phyloP scores from a whole-genome alignment of 345 rosid genomes.

The sweet orange (Citrus sinensis) region DNA sequence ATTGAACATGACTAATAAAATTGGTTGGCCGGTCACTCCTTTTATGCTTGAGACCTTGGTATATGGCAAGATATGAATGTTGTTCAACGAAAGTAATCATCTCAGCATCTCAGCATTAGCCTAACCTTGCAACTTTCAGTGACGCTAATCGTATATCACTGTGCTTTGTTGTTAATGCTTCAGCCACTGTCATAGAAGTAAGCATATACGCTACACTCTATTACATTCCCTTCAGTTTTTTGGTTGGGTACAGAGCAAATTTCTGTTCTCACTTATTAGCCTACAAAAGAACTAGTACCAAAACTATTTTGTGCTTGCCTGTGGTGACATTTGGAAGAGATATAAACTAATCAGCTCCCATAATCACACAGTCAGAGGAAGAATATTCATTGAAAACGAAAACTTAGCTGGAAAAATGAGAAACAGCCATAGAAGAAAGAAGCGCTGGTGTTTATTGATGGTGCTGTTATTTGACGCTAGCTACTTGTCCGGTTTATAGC shows the following conservation, averaged over 20 bases:
- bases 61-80: neutral
- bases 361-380: constrained; percentile 1
- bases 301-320: neutral
- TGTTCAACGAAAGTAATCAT: too few relatives aligned
- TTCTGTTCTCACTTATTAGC: neutral
- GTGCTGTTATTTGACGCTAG: constrained; percentile 15
- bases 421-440: neutral
- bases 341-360: neutral
- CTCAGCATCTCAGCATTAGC: too few relatives aligned
- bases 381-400: constrained; percentile 14
- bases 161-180: too few relatives aligned
- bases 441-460: constrained; percentile 8
- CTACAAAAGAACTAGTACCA: neutral
- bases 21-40: neutral
- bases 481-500: constrained; percentile 17
- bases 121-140: too few relatives aligned
- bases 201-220: too few relatives aligned
- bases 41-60: neutral
- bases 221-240: neutral
- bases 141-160: too few relatives aligned
- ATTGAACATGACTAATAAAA: neutral
- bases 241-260: neutral
- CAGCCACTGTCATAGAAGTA: too few relatives aligned
- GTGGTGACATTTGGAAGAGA: constrained; percentile 11
- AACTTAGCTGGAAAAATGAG: constrained; percentile 1